Evolutionary conservation across 2,329 filamentous ascomycete species (phyloP), one percentile per base, ranked within the genome.

Genomic region (Sporothrix inflata): DNA sequence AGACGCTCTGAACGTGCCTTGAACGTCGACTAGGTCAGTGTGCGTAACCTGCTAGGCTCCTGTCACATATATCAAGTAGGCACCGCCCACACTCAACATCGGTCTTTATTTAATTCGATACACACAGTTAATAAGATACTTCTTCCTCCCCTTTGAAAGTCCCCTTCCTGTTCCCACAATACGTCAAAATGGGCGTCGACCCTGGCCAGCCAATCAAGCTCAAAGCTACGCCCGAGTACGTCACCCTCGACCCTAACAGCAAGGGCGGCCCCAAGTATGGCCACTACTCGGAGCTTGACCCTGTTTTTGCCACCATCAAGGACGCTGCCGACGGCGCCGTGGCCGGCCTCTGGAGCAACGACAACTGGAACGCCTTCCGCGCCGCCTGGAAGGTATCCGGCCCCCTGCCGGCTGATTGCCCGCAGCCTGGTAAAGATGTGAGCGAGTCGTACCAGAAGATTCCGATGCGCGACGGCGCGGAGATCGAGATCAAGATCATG

Each of bases 231-330:
- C 74, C 76, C 71, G 75, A 79, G 42, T 80, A 80, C 74, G 75
- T 75, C 45, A 61, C 73, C 16, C 19, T 79, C 63, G 77, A 79
- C 67, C 73, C 77, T 19, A 69, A 76, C 74, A 81, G 79, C 78
- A 78, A 78, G 65, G 80, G 81, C 1, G 74, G 79, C 6, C 79
- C 79, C 51, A 81, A 79, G 69, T 76, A 82, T 69, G 79, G 80
- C 66, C 80, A 82, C 72, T 77, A 79, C 57, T 78, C 79, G 47
- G 72, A 77, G 71, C 77, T 79, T 19, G 80, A 80, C 42, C 78
- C 80, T 1, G 76, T 77, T 5, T 81, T 81, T 72, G 74, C 77
- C 19, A 74, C 73, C 6, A 68, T 77, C 24, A 80, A 81, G 66
- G 68, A 72, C 6, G 75, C 74, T 11, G 75, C 79, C 55, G 77